phyloP scores from a whole-genome alignment of 2,329 filamentous ascomycete species.

The Graphium sp. region DNA sequence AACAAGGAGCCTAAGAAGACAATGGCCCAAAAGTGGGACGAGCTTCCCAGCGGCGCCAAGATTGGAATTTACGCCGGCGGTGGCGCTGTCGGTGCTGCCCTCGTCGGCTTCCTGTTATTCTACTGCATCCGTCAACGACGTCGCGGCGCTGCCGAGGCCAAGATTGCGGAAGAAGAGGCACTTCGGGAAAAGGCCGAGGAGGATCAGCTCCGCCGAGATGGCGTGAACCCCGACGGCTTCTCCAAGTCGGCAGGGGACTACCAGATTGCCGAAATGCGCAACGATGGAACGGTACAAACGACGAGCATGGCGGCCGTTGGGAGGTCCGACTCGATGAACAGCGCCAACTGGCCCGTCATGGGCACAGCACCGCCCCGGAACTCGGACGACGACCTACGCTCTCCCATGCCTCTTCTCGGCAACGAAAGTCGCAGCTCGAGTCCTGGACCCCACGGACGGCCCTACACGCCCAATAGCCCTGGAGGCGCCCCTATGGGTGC shows the following conservation, averaged over 20 bases:
- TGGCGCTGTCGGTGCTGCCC: conserved; percentile 18
- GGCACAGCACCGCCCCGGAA: conserved; percentile 6
- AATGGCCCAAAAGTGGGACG: conserved; percentile 34
- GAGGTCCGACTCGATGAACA: not conserved
- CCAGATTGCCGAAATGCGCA: conserved; percentile 1
- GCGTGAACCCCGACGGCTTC: conserved; percentile 30
- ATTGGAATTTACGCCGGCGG: conserved; percentile 32
- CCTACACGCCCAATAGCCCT: too few species aligned
- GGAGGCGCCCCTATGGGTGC: too few species aligned
- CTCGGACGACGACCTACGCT: conserved; percentile 6
- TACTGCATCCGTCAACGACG: conserved; percentile 40
- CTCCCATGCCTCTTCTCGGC: conserved; percentile 6
- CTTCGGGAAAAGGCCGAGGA: conserved; percentile 32
- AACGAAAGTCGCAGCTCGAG: not conserved
- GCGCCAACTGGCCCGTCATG: not conserved
- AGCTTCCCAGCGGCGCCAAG: conserved; percentile 30
- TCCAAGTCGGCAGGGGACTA: not conserved
- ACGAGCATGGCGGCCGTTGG: not conserved
- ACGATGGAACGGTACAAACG: not conserved
- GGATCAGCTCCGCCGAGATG: conserved; percentile 27
- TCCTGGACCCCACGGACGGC: not conserved
- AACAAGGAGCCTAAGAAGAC: conserved; percentile 20
- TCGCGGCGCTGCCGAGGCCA: conserved; percentile 32
- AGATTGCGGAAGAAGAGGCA: conserved; percentile 22
- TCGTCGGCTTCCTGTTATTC: conserved; percentile 24